Base-by-base conservation (phyloP, 768 basidiomycete genomes). In the Antrodiella citrinella region DNA sequence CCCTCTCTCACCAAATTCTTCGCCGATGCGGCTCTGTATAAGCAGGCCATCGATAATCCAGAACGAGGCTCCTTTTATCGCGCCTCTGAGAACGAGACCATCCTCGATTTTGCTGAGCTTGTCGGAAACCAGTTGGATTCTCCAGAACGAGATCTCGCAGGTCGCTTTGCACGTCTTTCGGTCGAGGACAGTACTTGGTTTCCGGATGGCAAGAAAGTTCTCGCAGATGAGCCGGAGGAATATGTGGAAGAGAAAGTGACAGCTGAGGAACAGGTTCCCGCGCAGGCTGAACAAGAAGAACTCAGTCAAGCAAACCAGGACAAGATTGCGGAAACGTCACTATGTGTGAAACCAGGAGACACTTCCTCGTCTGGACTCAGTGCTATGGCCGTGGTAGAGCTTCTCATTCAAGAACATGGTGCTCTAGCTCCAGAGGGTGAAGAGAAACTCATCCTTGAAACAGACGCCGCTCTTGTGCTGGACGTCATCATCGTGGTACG, bases 371-470 rank as follows among this genome's bases (percentile, higher is more conserved):
- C 5, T 9, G 10, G 41, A 7, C 15, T 75, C n/a, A 63, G 74
- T 12, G 69, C 77, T 2, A 63, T 68, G 12, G 70, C 80, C 51
- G 68, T 82, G 44, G 58, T 84, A 11, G 57, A 62, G 18, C 67
- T 82, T 3, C 70, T 86, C 15, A 62, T 69, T 2, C 66, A 77
- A 40, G 82, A 83, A 57, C 84, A 82, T 56, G 83, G 83, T 0
- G 58, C 71, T 2, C 64, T 83, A 20, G 69, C 72, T 7, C 57
- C 62, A 1, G 67, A 69, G 9, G 71, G 61, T 21, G 69, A 76
- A 53, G 75, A 78, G 48, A 76, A 74, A 53, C 58, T 84, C 15
- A 45, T 84, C 2, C 61, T 75, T 2, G 80, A 83, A 56, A 66
- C 70, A 2, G 78, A 81, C 57, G 81, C 71, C 0, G 72, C 68